A percentile compares a stretch with the other conserved stretches of the same genome.
These are phyloP conservation scores for Phoma herbarum DNA, from an alignment of 2,329 filamentous ascomycete genomes.

Conservation along the genomic window DNA sequence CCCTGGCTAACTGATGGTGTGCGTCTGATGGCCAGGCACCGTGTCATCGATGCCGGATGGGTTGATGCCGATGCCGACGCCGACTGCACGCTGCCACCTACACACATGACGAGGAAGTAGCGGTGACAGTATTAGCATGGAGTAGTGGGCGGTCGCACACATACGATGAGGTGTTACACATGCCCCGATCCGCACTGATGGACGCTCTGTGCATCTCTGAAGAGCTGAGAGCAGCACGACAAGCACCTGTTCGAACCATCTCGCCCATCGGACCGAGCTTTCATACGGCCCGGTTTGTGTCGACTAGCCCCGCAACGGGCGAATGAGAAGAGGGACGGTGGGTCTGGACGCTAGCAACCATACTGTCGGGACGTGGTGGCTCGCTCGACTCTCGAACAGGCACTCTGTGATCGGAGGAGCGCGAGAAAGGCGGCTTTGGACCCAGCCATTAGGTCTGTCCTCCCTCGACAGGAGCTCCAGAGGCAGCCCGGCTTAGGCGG, in stretches of 20 bases:
- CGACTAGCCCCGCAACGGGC: conserved; percentile 1
- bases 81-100: background rate
- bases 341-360: conserved; percentile 2
- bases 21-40: conserved; percentile 1
- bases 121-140: background rate
- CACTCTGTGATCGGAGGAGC: conserved; percentile 7
- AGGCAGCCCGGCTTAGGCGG: conserved; percentile 11
- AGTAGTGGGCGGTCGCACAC: conserved; percentile 5
- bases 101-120: background rate
- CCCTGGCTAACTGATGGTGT: background rate
- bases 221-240: conserved; percentile 6
- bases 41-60: background rate
- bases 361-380: conserved; percentile 2
- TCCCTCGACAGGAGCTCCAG: conserved; percentile 9
- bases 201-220: background rate
- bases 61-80: background rate
- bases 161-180: conserved; percentile 9
- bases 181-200: conserved; percentile 9
- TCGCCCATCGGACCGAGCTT: conserved; percentile 15
- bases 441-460: conserved; percentile 13
- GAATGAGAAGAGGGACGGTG: conserved; percentile 8
- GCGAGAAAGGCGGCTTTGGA: conserved; percentile 5
- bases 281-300: conserved; percentile 16
- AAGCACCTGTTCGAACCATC: conserved; percentile 8
- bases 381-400: conserved; percentile 1